These are phyloP conservation scores for Penicillium sp. DNA, from an alignment of 2,329 filamentous ascomycete genomes.

Conservation along the genomic window DNA sequence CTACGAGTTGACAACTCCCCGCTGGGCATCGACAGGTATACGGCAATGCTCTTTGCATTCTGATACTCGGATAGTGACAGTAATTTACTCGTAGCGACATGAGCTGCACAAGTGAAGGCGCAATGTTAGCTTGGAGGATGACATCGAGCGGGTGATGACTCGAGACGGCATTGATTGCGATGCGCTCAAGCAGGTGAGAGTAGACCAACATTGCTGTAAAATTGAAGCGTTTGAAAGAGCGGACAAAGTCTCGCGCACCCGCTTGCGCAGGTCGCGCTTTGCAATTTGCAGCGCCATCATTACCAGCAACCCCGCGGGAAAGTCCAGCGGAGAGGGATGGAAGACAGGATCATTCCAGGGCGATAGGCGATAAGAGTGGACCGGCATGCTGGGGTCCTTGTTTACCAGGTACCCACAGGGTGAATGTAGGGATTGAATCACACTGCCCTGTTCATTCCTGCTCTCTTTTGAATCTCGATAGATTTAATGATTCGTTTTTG, in stretches of 20 bases:
- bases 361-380: constrained; percentile 28
- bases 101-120: constrained; percentile 54
- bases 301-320: constrained; percentile 21
- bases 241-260: constrained; percentile 70
- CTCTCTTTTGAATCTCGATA: background rate
- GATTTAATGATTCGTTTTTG: background rate
- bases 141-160: background rate
- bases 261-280: constrained; percentile 74
- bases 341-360: constrained; percentile 19
- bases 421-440: constrained; percentile 26
- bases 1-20: constrained; percentile 82
- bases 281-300: constrained; percentile 65
- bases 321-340: constrained; percentile 4
- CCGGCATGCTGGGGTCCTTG: constrained; percentile 22
- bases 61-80: constrained; percentile 73
- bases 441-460: background rate
- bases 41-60: constrained; percentile 73
- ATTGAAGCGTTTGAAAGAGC: constrained; percentile 65
- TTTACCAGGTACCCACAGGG: constrained; percentile 23
- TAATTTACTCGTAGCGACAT: constrained; percentile 66
- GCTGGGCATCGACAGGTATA: constrained; percentile 91
- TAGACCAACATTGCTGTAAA: constrained; percentile 68
- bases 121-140: background rate
- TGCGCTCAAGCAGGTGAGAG: background rate
- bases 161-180: background rate